Base-by-base conservation (phyloP, 2,329 filamentous ascomycete genomes). In the Orbilia brochopaga region DNA sequence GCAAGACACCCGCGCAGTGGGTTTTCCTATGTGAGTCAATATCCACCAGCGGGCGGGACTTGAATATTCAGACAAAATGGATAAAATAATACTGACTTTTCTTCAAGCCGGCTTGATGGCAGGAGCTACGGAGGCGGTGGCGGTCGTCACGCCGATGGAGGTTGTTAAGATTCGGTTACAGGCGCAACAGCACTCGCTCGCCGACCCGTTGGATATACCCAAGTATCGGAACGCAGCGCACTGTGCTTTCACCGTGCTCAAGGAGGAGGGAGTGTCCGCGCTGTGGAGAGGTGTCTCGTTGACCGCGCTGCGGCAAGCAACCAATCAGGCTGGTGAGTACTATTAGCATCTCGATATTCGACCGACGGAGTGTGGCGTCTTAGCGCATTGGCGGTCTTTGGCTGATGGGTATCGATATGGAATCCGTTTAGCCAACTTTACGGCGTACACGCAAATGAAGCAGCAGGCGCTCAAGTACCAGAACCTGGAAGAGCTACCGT, bases 121-220 rank as follows among this genome's bases (percentile, higher is more conserved):
- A 24, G 94, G 94, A 81, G 88, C 99, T 17, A 97, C 94, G 19
- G 94, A 99, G 85, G 94, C 94, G 75, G 93, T 99, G 50, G 89
- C 90, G 54, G 91, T 99, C 57, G 94, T 99, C 64, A 97, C 92
- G 30, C 94, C 94, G 4, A 99, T 99, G 94, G 94, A 99, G 72
- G 94, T 99, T 73, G 87, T 99, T 81, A 99, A 99, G 86, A 99
- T 99, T 79, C 90, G 94, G 54, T 86, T 99, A 76, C 94, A 99
- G 84, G 93, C 93, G 2, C 94, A 99, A 82, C 91, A 97, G 83
- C 94, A 99, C 86, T 91, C 87, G 79, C 94, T 99, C 88, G 92
- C 94, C 54, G 94, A 99, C 79, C 94, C 94, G 4, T 88, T 97
- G 76, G 94, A 97, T 79, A 81, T 97, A 7, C 94, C 94, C 75